Evolutionary conservation across 306 rosid genomes (phyloP), one percentile per base, ranked within the genome.

Genomic region (Glycine latifolia): DNA sequence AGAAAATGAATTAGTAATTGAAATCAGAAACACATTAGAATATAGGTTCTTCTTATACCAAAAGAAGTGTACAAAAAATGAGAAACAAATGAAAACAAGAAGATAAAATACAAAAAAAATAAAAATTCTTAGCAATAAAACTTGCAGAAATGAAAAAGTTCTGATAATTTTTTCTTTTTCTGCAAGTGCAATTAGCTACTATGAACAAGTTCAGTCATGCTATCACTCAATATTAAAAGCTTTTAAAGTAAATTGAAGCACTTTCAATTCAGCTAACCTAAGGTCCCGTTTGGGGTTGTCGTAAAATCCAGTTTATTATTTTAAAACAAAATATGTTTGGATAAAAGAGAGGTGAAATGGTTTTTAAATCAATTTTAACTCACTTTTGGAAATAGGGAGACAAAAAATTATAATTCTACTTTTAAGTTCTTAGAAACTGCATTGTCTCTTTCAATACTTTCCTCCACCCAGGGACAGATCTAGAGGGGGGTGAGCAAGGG

Each of bases 1-100:
- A 61, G 69, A 31, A 61, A 66, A 66, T 56, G 35, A 73, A 54
- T 54, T 46, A 53, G 15, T 52, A 70, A 76, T 54, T 33, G 31
- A 60, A 14, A 13, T 55, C 7, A 56, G 41, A 10, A 54, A 61
- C 15, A 76, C 54, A 49, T 20, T 58, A 76, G 79, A 77, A 16
- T 46, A 56, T 6, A 71, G 53, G 46, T 48, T 76, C 46, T 48
- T 76, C 46, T 70, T 71, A 77, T 58, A n/a, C 17, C 53, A 81
- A 66, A 71, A 71, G 3, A 16, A 16, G 73, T 53, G 10, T 39
- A 71, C 7, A 69, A 50, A 69, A 76, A 46, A 71, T 8, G 70
- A 55, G 43, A 43, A 47, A 72, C 61, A 78, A 53, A 55, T 50
- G 82, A 54, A 54, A 55, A 33, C 26, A 47, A 70, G 35, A 43